Evolutionary conservation across 371 early-diverging fungal genomes (phyloP), one percentile per base, ranked within the genome.

Genomic region (Syncephalastrum sp.): DNA sequence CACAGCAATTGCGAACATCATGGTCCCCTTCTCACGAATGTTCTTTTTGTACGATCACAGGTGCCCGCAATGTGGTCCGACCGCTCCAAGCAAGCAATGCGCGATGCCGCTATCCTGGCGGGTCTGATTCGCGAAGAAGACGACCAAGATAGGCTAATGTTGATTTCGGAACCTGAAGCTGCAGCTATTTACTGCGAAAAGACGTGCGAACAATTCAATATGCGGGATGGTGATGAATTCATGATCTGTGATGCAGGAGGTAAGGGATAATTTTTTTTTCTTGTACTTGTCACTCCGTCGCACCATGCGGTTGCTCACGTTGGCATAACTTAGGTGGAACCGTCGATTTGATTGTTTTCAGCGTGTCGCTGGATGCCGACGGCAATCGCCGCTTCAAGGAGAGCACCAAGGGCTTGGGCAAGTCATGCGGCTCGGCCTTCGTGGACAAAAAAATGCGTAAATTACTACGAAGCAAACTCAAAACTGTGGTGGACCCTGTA

Each of bases 11-110:
- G 38, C 38, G 7, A 25, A 38, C 25, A 24, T 42, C 44, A 56
- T 27, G 53, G 10, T 53, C 14, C 53, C 43, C 33, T n/a, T 46
- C 16, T 53, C 6, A n/a, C 24, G n/a, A 46, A 15, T 2, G 5
- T 10, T 10, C 33, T 38, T 14, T 29, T 25, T 29, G 19, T 55
- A 4, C 44, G 14, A 15, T 51, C 5, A 53, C 51, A 75, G 53
- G 79, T 83, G 5, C 84, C 84, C 17, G 84, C 84, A 24, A 83
- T 83, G 82, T 83, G 84, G 84, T 72, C 82, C 6, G 82, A 82
- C 55, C 70, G 70, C 44, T 77, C 84, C 21, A 83, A 83, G 56
- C 74, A 79, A 42, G 72, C 73, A n/a, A 83, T 83, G 84, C 74
- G 84, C 58, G 76, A 77, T 23, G 79, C 82, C 1, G 81, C 82